A percentile compares a stretch with the other conserved stretches of the same genome.
These are phyloP conservation scores for Lactarius hengduanensis DNA, from an alignment of 768 basidiomycete species.

Conservation along the genomic window DNA sequence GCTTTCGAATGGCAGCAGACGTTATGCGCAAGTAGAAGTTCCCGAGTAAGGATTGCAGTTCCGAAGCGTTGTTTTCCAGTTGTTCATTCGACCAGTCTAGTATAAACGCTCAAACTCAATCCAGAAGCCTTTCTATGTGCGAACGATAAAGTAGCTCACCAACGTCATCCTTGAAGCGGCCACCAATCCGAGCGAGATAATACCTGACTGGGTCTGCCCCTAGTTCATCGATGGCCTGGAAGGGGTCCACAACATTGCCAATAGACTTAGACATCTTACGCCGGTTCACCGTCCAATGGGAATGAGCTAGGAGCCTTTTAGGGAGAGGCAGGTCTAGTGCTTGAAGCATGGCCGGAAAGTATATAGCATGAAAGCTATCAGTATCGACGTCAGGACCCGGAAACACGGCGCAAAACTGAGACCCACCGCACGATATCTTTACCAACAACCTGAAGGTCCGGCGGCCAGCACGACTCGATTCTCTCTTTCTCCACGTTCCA, in stretches of 20 bases:
- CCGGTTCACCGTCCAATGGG: constrained; percentile 84
- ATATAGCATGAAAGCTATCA: constrained; percentile 84
- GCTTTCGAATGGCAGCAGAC: constrained; percentile 47
- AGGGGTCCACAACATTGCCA: constrained; percentile 85
- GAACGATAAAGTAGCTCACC: constrained; percentile 47
- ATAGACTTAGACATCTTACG: constrained; percentile 89
- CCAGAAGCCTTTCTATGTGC: not conserved
- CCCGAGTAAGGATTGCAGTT: constrained; percentile 65
- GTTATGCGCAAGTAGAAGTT: constrained; percentile 74
- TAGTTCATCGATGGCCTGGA: constrained; percentile 63
- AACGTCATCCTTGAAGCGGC: constrained; percentile 70
- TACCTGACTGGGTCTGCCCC: constrained; percentile 76
- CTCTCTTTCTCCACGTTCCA: constrained; percentile 37
- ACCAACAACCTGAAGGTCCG: constrained; percentile 83
- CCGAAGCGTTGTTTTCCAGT: constrained; percentile 58
- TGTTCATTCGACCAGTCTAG: constrained; percentile 75
- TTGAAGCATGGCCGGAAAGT: constrained; percentile 81
- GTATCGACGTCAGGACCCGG: constrained; percentile 32
- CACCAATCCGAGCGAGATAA: constrained; percentile 78
- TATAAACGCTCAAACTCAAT: not conserved
- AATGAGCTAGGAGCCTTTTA: constrained; percentile 55
- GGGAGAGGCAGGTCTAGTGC: constrained; percentile 64
- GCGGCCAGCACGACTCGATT: constrained; percentile 58
- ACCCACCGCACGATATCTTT: constrained; percentile 83
- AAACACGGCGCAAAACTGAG: not conserved